Conservation (phyloP, 2,329 filamentous ascomycete genomes). For the Periconia macrospinosa region DNA sequence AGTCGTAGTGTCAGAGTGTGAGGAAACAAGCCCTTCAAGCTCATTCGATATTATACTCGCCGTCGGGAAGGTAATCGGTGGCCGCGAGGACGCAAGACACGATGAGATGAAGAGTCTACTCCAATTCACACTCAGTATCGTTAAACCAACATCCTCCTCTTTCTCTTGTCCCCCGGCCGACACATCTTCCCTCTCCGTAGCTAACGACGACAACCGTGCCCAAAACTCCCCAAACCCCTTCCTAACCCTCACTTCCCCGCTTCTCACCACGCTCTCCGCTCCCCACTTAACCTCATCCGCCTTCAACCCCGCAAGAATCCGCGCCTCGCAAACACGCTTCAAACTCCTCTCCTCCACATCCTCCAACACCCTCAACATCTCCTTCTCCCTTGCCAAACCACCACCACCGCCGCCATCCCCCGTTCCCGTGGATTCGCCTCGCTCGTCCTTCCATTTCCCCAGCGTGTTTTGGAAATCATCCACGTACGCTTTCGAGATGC, state of each 20-base stretch:
- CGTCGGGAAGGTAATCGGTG: background rate
- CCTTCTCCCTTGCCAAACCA: slow-evolving; percentile 35
- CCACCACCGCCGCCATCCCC: no score
- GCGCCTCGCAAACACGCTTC: slow-evolving; percentile 43
- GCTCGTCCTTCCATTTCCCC: no score
- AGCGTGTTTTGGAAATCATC: slow-evolving; percentile 42
- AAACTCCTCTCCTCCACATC: slow-evolving; percentile 47
- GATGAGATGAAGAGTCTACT: slow-evolving; percentile 46
- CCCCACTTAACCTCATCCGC: slow-evolving; percentile 31
- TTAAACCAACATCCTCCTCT: slow-evolving; percentile 16
- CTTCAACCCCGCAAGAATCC: slow-evolving; percentile 45
- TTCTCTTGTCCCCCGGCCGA: background rate
- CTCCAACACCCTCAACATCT: slow-evolving; percentile 41
- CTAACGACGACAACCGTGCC: slow-evolving; percentile 18
- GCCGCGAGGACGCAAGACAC: slow-evolving; percentile 19
- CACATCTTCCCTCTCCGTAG: background rate
- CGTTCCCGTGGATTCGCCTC: slow-evolving; percentile 16
- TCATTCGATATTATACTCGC: slow-evolving; percentile 23
- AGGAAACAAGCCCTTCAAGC: slow-evolving; percentile 1
- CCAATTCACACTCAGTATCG: slow-evolving; percentile 53
- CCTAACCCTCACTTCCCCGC: slow-evolving; percentile 39
- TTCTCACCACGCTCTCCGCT: slow-evolving; percentile 28
- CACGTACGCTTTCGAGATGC: slow-evolving; percentile 45
- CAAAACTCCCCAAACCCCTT: slow-evolving; percentile 38
- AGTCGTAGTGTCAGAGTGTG: background rate